These are phyloP conservation scores for Talaromyces amestolkiae DNA, from an alignment of 2,329 filamentous ascomycete species.

Conservation along the genomic window DNA sequence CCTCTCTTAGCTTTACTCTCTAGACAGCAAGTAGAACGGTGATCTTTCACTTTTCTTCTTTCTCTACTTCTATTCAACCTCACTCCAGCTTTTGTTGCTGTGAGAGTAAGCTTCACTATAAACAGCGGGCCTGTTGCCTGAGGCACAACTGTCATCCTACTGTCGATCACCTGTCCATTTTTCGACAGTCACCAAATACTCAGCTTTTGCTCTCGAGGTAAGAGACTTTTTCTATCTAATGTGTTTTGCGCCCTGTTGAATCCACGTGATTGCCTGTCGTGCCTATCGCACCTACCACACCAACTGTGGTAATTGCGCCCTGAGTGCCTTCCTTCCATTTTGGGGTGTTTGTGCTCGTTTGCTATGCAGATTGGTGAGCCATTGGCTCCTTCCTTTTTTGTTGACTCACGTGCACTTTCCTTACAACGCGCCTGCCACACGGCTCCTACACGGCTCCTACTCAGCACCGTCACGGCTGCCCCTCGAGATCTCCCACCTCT, in stretches of 20 bases:
- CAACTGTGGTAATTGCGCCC: neutral
- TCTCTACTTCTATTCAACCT: neutral
- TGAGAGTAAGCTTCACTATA: slow-evolving; percentile 6
- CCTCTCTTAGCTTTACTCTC: neutral
- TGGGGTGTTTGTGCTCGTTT: neutral
- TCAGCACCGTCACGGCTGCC: neutral
- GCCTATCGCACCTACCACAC: neutral
- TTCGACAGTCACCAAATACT: neutral
- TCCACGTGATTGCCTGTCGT: neutral
- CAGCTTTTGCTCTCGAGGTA: neutral
- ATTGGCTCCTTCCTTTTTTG: slow-evolving; percentile 4
- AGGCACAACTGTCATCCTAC: neutral
- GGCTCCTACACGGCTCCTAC: too few relatives aligned
- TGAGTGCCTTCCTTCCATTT: neutral
- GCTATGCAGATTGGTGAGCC: neutral
- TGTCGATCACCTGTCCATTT: neutral
- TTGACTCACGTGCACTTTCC: neutral
- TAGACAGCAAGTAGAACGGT: neutral
- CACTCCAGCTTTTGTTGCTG: neutral
- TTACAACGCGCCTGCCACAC: neutral
- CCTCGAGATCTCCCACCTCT: neutral
- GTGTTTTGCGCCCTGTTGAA: neutral
- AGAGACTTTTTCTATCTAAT: neutral
- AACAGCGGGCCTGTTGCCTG: slow-evolving; percentile 15
- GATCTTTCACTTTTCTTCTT: neutral